Conservation (phyloP, 1,284 basidiomycete species). For the Rhodofomes roseus region DNA sequence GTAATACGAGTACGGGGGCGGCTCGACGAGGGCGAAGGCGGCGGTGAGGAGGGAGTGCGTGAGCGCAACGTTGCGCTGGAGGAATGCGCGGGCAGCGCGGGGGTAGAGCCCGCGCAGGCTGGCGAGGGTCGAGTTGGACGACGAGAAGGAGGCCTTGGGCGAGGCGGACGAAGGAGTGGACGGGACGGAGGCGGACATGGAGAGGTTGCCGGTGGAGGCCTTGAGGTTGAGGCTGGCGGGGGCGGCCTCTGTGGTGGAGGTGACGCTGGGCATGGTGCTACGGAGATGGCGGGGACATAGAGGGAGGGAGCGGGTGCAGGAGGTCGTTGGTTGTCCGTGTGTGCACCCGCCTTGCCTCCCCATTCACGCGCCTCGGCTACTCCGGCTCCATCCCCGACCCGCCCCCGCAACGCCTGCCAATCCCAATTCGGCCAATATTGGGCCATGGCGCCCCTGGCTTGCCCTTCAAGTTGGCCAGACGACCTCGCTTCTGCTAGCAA, state of each 20-base stretch:
- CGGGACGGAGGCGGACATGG: not conserved
- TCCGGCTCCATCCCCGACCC: not conserved
- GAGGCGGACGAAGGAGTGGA: not conserved
- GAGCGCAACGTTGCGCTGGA: constrained; percentile 62
- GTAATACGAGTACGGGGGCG: constrained; percentile 33
- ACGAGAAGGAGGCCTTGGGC: constrained; percentile 5
- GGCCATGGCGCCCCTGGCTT: too few relatives aligned
- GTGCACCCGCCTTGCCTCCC: not conserved
- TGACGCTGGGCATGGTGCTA: constrained; percentile 5
- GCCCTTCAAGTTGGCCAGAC: too few relatives aligned
- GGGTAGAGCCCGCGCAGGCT: constrained; percentile 68
- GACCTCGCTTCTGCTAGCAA: too few relatives aligned
- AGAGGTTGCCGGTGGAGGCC: constrained; percentile 1
- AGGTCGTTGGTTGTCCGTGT: not conserved
- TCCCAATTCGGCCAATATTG: too few relatives aligned
- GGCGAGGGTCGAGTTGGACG: constrained; percentile 33
- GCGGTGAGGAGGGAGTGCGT: constrained; percentile 61
- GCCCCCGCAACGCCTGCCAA: too few relatives aligned
- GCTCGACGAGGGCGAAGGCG: constrained; percentile 59
- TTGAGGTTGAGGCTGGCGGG: constrained; percentile 5
- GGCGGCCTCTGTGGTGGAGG: not conserved
- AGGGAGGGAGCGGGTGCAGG: not conserved
- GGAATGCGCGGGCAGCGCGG: constrained; percentile 71
- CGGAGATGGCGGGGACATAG: not conserved
- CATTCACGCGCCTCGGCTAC: constrained; percentile 2